phyloP scores from a whole-genome alignment of 1,139 yeast genomes.

The Blastobotrys illinoisensis region DNA sequence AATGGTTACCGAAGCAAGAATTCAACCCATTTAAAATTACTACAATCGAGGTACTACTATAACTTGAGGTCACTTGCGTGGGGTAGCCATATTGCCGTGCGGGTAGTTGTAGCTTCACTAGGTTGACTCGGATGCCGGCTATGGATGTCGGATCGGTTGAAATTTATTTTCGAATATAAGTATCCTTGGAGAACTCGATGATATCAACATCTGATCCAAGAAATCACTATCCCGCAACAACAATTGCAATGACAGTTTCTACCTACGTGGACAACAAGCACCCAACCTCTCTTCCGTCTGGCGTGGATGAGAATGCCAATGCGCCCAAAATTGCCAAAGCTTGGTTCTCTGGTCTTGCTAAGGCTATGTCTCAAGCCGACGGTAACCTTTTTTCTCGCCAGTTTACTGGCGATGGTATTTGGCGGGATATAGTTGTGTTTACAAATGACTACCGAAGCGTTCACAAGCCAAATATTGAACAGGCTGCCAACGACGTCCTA shows the following conservation, averaged over 20 bases:
- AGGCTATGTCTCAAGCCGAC: slow-evolving; percentile 11
- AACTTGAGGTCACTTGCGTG: too few species aligned
- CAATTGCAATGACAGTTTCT: not conserved
- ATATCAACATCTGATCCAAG: not conserved
- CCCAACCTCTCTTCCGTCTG: slow-evolving; percentile 1
- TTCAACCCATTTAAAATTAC: too few species aligned
- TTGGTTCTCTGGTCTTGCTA: slow-evolving; percentile 13
- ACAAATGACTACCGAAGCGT: slow-evolving; percentile 22
- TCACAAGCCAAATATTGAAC: slow-evolving; percentile 18
- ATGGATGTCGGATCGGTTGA: not conserved
- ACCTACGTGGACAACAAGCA: not conserved
- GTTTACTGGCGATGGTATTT: slow-evolving; percentile 15
- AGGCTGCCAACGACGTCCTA: slow-evolving; percentile 20
- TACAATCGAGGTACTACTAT: too few species aligned
- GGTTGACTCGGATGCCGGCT: too few species aligned
- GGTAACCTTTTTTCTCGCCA: slow-evolving; percentile 15
- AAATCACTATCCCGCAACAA: not conserved
- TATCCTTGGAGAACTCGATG: not conserved
- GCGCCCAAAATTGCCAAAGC: slow-evolving; percentile 10
- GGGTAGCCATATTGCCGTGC: too few species aligned
- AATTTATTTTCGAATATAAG: not conserved
- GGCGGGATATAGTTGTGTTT: slow-evolving; percentile 22
- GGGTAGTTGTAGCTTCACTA: too few species aligned
- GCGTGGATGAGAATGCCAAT: not conserved
- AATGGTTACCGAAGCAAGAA: too few species aligned